Percentiles rank a stretch among this genome's conserved stretches.
phyloP scores from a whole-genome alignment of 805 yeast species.

The Debaryomyces tyrocola region DNA sequence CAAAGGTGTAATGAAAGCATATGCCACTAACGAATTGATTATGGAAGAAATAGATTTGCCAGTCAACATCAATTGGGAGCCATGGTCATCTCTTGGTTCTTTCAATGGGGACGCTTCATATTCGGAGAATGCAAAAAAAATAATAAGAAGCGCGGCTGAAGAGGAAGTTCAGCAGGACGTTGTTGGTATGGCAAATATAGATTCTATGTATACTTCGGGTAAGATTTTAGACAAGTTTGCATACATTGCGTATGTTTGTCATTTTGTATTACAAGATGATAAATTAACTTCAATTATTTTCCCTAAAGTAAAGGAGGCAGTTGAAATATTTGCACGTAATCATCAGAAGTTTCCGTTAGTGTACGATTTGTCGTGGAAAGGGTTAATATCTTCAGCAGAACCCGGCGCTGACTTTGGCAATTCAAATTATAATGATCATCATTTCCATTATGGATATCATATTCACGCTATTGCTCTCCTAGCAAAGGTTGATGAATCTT shows the following conservation, averaged over 20 bases:
- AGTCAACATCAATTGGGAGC: slow-evolving; percentile 44
- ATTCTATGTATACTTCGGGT: slow-evolving; percentile 91
- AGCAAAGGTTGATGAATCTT: slow-evolving; percentile 50
- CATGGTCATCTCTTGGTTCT: slow-evolving; percentile 54
- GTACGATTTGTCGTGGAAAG: slow-evolving; percentile 80
- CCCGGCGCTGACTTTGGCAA: slow-evolving; percentile 69
- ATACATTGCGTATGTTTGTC: slow-evolving; percentile 71
- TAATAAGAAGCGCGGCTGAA: slow-evolving; percentile 49
- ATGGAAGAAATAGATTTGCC: slow-evolving; percentile 46
- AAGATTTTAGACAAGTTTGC: slow-evolving; percentile 90
- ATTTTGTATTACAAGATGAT: slow-evolving; percentile 60
- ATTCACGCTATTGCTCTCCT: slow-evolving; percentile 68
- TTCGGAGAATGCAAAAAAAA: slow-evolving; percentile 29
- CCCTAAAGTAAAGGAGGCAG: slow-evolving; percentile 62
- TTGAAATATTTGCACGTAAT: slow-evolving; percentile 68
- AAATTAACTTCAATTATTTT: slow-evolving; percentile 52
- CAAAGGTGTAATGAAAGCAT: slow-evolving; percentile 49
- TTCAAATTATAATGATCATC: slow-evolving; percentile 72
- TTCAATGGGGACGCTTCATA: slow-evolving; percentile 21
- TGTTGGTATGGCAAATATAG: slow-evolving; percentile 57
- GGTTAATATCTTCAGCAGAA: slow-evolving; percentile 70
- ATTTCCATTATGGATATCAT: slow-evolving; percentile 75
- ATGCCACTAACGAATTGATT: slow-evolving; percentile 35
- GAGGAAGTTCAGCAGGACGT: slow-evolving; percentile 58
- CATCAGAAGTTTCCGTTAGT: slow-evolving; percentile 69